Percentiles rank a stretch among this genome's conserved stretches.
These are phyloP conservation scores for Hymenotorrendiella dingleyae DNA, from an alignment of 2,329 filamentous ascomycete species.

Conservation along the genomic window DNA sequence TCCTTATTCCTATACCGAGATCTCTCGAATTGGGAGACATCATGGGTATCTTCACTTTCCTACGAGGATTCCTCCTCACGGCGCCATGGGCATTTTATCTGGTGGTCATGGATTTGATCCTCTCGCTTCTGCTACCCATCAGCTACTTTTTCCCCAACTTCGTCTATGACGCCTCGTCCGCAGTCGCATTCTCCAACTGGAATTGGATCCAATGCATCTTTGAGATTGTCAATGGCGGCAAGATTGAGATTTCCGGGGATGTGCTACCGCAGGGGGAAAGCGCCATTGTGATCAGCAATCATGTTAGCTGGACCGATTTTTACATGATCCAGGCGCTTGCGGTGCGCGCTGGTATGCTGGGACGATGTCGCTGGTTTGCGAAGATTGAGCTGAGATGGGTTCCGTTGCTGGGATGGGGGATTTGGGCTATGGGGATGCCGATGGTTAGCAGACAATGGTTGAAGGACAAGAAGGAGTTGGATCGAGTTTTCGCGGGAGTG, in stretches of 20 bases:
- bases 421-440: conserved; percentile 61
- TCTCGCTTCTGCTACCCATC: conserved; percentile 44
- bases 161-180: conserved; percentile 49
- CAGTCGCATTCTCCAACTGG: conserved; percentile 50
- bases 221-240: conserved; percentile 45
- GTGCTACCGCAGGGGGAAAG: conserved; percentile 47
- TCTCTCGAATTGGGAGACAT: too few species aligned
- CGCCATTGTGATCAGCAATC: conserved; percentile 54
- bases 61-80: conserved; percentile 40
- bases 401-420: conserved; percentile 57
- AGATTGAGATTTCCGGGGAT: conserved; percentile 48
- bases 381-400: conserved; percentile 54
- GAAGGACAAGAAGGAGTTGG: conserved; percentile 49
- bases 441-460: conserved; percentile 56
- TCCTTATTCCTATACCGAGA: conserved; percentile 5
- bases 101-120: conserved; percentile 43
- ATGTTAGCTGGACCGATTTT: conserved; percentile 57
- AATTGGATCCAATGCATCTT: conserved; percentile 53
- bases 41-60: conserved; percentile 28
- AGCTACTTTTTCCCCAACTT: conserved; percentile 41
- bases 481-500: conserved; percentile 50
- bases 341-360: conserved; percentile 48
- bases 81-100: conserved; percentile 50
- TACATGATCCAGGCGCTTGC: conserved; percentile 58
- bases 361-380: conserved; percentile 56